Evolutionary conservation across 2,329 filamentous ascomycete genomes (phyloP).

Genomic region (Diplodia corticola): DNA sequence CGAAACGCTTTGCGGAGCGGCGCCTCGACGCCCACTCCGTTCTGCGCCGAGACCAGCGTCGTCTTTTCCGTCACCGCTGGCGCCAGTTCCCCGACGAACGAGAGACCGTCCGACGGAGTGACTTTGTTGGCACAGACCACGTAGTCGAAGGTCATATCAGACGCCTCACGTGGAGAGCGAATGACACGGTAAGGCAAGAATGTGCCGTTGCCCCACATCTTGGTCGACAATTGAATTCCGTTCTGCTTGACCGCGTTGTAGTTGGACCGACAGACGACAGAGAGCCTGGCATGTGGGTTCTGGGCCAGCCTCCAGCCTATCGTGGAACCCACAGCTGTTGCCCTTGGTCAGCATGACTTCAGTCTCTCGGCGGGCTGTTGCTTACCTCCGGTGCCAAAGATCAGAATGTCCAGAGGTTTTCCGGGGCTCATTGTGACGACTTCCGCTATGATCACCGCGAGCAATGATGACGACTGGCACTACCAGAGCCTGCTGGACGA

Average conservation of each 20-base stretch:
- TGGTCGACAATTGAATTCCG: conserved; percentile 27
- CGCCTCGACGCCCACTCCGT: conserved; percentile 29
- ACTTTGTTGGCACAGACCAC: conserved; percentile 30
- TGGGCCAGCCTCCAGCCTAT: conserved; percentile 31
- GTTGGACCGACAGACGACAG: conserved; percentile 30
- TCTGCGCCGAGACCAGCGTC: conserved; percentile 28
- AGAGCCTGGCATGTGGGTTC: conserved; percentile 25
- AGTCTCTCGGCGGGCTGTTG: neutral
- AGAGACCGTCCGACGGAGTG: conserved; percentile 23
- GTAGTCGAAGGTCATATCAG: conserved; percentile 27
- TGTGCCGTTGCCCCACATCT: conserved; percentile 28
- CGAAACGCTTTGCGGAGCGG: conserved; percentile 27
- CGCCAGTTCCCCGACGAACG: conserved; percentile 25
- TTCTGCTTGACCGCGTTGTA: conserved; percentile 25
- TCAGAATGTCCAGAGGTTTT: conserved; percentile 18
- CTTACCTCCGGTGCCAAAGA: conserved; percentile 22
- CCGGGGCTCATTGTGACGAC: conserved; percentile 6
- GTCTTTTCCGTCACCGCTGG: conserved; percentile 25
- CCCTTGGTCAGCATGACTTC: neutral
- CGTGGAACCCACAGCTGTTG: conserved; percentile 28
- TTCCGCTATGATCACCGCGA: neutral
- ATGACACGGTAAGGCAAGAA: conserved; percentile 28
- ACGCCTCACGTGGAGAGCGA: conserved; percentile 18
- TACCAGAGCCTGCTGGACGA: neutral
- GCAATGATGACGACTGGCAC: neutral